Evolutionary conservation across 2,329 filamentous ascomycete species (phyloP), one percentile per base, ranked within the genome.

Genomic region (Ophiostoma perfectum): DNA sequence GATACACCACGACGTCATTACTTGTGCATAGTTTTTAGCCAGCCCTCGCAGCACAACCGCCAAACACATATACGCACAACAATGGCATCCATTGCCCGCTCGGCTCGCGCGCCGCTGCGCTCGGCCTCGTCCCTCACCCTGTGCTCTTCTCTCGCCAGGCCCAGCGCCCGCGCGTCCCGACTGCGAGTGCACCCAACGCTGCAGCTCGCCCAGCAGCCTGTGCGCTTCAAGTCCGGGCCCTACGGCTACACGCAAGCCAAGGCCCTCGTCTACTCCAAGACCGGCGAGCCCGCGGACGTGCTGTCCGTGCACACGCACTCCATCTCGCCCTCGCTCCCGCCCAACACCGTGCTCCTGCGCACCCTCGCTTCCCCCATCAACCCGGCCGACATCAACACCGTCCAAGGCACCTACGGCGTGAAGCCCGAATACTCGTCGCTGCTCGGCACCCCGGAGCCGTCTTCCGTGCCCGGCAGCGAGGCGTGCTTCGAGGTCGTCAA

Each of bases 381-480:
- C 81, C 95, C 95, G 38, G 93, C 95, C 75, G 95, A 99, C 80
- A 91, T 99, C 78, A 99, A 99, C 82, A 94, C 94, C 75, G 91
- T 99, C 75, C 95, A 99, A 82, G 95, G 95, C 72, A 93, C 94
- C 4, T 99, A 99, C 81, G 94, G 94, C 71, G 88, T 88, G 63
- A 92, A 92, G 77, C 93, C 93, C 0, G 81, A 85, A 62, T 93
- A 96, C 79, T 88, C 87, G 18, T 88, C 88, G 5, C 79, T 86
- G 1, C 69, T 99, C 67, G 91, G 93, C 68, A 97, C 93, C 0
- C 73, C 87, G 0, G 82, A 88, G 38, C 92, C 93, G 2, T 86
- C 90, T 7, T 91, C 92, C 0, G 86, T 95, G 1, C 90, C 88
- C 1, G 93, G 93, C 39, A 98, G 97, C 77, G 96, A 99, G 78